Conservation (phyloP, 2,329 filamentous ascomycete genomes). For the Paecilomyces niveus region DNA sequence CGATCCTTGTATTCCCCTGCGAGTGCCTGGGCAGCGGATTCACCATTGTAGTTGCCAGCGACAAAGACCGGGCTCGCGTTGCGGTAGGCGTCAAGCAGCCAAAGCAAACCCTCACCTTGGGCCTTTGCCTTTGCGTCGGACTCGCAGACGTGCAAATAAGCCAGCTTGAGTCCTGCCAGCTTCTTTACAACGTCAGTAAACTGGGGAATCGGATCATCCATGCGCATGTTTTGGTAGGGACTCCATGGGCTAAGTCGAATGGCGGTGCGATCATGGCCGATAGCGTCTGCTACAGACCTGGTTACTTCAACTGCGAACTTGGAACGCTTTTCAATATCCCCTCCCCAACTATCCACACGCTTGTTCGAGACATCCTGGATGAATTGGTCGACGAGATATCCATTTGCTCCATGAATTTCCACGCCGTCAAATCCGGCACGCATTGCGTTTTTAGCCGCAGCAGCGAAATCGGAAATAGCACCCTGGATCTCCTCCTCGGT, state of each 20-base stretch:
- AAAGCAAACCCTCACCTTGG: slow-evolving; percentile 35
- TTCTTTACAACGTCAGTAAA: slow-evolving; percentile 52
- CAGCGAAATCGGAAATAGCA: background rate
- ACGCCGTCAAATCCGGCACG: slow-evolving; percentile 68
- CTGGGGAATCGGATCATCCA: slow-evolving; percentile 56
- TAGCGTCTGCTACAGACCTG: slow-evolving; percentile 28
- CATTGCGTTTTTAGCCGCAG: slow-evolving; percentile 25
- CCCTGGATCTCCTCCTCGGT: background rate
- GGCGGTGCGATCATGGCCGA: slow-evolving; percentile 40
- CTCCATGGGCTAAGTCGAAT: slow-evolving; percentile 41
- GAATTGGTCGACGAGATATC: slow-evolving; percentile 66
- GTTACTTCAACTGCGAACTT: slow-evolving; percentile 58
- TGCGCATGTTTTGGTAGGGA: slow-evolving; percentile 44
- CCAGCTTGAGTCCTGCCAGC: slow-evolving; percentile 46
- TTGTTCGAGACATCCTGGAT: slow-evolving; percentile 61
- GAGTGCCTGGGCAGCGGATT: slow-evolving; percentile 31
- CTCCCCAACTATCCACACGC: slow-evolving; percentile 50
- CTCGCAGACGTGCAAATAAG: slow-evolving; percentile 58
- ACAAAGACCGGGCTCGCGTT: slow-evolving; percentile 42
- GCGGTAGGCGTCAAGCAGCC: slow-evolving; percentile 37
- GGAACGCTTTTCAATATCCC: slow-evolving; percentile 54
- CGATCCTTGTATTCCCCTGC: slow-evolving; percentile 22
- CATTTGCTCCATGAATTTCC: slow-evolving; percentile 72
- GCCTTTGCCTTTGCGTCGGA: slow-evolving; percentile 24
- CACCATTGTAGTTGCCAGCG: slow-evolving; percentile 40